Conservation (phyloP, 2,329 filamentous ascomycete species). For the Capronia americana region DNA sequence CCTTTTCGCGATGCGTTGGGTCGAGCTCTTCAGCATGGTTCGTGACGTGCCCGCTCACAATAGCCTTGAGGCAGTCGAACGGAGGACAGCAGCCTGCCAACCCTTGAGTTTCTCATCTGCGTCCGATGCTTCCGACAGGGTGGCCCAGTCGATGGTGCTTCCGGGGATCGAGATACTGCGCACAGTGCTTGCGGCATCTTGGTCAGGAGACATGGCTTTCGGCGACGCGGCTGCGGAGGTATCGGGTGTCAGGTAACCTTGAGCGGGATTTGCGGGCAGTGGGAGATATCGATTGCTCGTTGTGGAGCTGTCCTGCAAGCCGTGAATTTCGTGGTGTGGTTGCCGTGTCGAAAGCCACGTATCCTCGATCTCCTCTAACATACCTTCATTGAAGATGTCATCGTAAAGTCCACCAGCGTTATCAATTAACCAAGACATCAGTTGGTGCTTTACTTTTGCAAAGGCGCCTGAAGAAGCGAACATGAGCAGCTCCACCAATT, state of each 20-base stretch:
- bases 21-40: neutral
- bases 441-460: neutral
- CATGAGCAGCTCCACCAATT: constrained; percentile 4
- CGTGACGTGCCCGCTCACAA: neutral
- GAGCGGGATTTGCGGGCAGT: neutral
- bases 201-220: neutral
- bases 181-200: neutral
- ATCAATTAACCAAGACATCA: constrained; percentile 3
- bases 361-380: neutral
- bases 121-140: neutral
- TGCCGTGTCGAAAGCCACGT: constrained; percentile 1
- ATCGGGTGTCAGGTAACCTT: neutral
- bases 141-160: neutral
- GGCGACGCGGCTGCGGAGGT: neutral
- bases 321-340: constrained; percentile 2
- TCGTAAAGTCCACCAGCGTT: neutral
- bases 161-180: neutral
- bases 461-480: neutral
- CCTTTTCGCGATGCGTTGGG: neutral
- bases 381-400: neutral
- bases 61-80: neutral
- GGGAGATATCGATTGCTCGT: constrained; percentile 6
- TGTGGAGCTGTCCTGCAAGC: constrained; percentile 3
- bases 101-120: neutral
- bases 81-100: constrained; percentile 1